Evolutionary conservation across 352 stramenopile species (phyloP).

Genomic region (Pythium volutum): DNA sequence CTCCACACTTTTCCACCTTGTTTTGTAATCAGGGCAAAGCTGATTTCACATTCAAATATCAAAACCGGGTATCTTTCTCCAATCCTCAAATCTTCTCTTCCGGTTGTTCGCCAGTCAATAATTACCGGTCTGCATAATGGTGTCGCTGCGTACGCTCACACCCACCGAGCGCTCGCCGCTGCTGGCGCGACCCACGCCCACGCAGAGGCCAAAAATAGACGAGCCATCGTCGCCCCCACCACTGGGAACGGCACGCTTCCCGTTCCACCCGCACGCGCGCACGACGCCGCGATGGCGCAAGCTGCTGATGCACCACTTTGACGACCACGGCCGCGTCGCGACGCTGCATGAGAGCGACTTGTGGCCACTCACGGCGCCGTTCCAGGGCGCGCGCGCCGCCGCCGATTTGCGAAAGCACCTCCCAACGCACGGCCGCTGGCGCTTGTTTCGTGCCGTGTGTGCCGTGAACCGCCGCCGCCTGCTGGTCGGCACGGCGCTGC

Average conservation of each 20-base stretch:
- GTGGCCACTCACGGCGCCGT: not conserved
- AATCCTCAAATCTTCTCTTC: no score
- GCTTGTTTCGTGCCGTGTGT: not conserved
- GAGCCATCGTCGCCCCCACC: no score
- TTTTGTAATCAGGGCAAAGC: no score
- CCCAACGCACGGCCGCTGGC: not conserved
- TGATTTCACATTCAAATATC: no score
- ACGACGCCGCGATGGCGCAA: constrained; percentile 39
- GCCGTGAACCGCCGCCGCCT: not conserved
- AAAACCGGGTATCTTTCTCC: no score
- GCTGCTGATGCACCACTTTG: constrained; percentile 40
- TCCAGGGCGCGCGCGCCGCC: not conserved
- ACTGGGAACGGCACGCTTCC: constrained; percentile 10
- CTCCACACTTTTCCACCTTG: no score
- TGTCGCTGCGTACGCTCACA: no score
- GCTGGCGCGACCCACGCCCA: no score
- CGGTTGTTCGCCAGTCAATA: no score
- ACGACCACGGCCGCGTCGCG: constrained; percentile 16
- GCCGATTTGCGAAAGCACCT: not conserved
- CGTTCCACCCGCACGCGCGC: constrained; percentile 28
- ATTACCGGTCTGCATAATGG: no score
- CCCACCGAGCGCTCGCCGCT: no score
- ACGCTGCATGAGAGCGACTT: not conserved
- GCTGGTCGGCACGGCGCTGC: not conserved
- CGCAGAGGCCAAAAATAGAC: no score